Evolutionary conservation across 345 rosid genomes (phyloP).

Genomic region (Psidium friedrichsthalianum): DNA sequence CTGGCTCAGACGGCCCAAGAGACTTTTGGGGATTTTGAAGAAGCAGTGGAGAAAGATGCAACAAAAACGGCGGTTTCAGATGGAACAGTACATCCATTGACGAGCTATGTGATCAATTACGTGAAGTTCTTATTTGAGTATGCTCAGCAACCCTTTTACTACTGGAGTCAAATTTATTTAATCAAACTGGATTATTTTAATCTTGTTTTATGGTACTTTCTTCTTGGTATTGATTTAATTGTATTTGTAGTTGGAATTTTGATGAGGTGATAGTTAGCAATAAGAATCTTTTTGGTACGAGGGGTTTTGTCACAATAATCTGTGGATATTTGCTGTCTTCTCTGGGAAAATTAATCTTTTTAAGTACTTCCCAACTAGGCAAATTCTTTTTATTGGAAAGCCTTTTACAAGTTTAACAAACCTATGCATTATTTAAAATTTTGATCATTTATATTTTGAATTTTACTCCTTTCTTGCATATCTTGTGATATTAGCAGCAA

Average conservation of each 20-base stretch:
- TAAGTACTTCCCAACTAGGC: background rate
- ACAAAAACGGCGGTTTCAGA: constrained; percentile 85
- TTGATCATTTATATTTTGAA: background rate
- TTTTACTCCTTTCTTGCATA: background rate
- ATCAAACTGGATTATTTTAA: background rate
- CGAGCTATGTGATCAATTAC: constrained; percentile 96
- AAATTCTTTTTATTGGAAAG: background rate
- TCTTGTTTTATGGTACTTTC: background rate
- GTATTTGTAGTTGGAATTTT: background rate
- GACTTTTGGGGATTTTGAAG: constrained; percentile 97
- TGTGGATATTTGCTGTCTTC: background rate
- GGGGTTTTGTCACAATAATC: background rate
- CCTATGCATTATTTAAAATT: background rate
- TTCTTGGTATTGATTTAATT: background rate
- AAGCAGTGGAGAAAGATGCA: constrained; percentile 96
- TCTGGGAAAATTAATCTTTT: background rate
- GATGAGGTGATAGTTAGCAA: background rate
- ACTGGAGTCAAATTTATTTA: background rate
- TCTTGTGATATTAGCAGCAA: background rate
- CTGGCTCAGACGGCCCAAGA: constrained; percentile 93
- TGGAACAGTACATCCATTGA: constrained; percentile 96
- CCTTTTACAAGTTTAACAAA: background rate
- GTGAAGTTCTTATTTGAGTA: constrained; percentile 97
- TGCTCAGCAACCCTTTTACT: constrained; percentile 15
- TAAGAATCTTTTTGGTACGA: background rate